Percentiles rank a stretch among this genome's conserved stretches.
Evolutionary conservation across 108 stramenopile genomes (phyloP).

Genomic region (Nitzschia sp.): DNA sequence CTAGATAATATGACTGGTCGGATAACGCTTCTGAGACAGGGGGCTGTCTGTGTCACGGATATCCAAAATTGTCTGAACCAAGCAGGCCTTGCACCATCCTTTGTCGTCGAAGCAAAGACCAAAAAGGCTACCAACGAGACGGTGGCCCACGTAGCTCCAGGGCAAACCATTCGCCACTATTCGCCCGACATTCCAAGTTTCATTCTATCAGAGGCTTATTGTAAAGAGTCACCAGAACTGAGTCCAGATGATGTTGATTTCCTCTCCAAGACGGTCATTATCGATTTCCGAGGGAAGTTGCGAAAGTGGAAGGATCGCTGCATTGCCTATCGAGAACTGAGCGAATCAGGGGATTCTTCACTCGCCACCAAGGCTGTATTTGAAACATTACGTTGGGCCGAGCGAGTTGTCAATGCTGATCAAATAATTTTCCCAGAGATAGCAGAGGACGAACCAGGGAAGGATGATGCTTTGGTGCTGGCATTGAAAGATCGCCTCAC

Average conservation of each 20-base stretch:
- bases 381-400: constrained; percentile 88
- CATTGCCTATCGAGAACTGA: constrained; percentile 84
- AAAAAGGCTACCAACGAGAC: constrained; percentile 49
- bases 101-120: constrained; percentile 40
- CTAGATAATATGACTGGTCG: constrained; percentile 18
- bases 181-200: constrained; percentile 91
- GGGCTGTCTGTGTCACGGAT: constrained; percentile 65
- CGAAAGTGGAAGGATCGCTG: constrained; percentile 42
- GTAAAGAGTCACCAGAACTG: not conserved
- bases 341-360: constrained; percentile 51
- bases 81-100: constrained; percentile 34
- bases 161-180: constrained; percentile 94
- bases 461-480: constrained; percentile 53
- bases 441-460: constrained; percentile 1
- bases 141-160: constrained; percentile 81
- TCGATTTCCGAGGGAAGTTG: constrained; percentile 84
- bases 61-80: constrained; percentile 48
- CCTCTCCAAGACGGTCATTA: constrained; percentile 60
- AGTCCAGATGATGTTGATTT: constrained; percentile 17
- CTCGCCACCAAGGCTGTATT: constrained; percentile 76
- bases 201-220: constrained; percentile 45
- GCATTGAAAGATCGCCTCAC: constrained; percentile 84
- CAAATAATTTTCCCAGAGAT: constrained; percentile 76
- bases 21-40: constrained; percentile 74
- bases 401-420: constrained; percentile 58